phyloP scores from a whole-genome alignment of 768 basidiomycete species.

The Solioccasus polychromus region DNA sequence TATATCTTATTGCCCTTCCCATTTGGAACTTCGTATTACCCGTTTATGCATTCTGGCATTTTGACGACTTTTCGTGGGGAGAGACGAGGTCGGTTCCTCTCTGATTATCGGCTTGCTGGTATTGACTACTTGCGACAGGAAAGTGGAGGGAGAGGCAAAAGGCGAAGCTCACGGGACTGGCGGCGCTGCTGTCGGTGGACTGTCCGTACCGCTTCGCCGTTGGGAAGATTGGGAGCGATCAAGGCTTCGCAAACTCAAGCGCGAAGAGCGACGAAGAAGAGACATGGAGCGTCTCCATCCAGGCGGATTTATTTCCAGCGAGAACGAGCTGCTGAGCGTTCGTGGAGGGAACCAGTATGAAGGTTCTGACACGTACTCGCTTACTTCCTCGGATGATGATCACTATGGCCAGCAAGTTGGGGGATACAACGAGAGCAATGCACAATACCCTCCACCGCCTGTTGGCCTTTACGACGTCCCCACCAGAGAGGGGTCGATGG shows the following conservation, averaged over 20 bases:
- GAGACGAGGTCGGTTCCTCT: slow-evolving; percentile 76
- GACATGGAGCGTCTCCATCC: slow-evolving; percentile 82
- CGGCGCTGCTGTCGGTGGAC: slow-evolving; percentile 46
- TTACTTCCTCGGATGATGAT: slow-evolving; percentile 89
- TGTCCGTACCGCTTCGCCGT: slow-evolving; percentile 84
- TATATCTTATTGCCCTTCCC: slow-evolving; percentile 89
- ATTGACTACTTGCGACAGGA: slow-evolving; percentile 47
- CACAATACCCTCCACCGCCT: slow-evolving; percentile 81
- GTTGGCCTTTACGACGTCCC: slow-evolving; percentile 53
- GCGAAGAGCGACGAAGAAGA: slow-evolving; percentile 77
- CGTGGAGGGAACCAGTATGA: slow-evolving; percentile 66
- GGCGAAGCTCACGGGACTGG: slow-evolving; percentile 74
- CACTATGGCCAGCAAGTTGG: slow-evolving; percentile 96
- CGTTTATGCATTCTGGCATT: slow-evolving; percentile 98
- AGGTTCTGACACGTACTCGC: slow-evolving; percentile 76
- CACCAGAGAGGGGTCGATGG: slow-evolving; percentile 30
- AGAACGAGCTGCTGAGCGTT: slow-evolving; percentile 61
- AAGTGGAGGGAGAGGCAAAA: slow-evolving; percentile 90
- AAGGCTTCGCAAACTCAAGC: slow-evolving; percentile 81
- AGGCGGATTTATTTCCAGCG: slow-evolving; percentile 58
- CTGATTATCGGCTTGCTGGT: not conserved
- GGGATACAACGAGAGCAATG: slow-evolving; percentile 85
- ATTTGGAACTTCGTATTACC: slow-evolving; percentile 96
- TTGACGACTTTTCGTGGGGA: slow-evolving; percentile 99
- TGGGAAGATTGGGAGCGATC: slow-evolving; percentile 99